A percentile compares a stretch with the other conserved stretches of the same genome.
These are phyloP conservation scores for Parsonsia alboflavescens DNA, from an alignment of 257 asterid genomes.

Conservation along the genomic window DNA sequence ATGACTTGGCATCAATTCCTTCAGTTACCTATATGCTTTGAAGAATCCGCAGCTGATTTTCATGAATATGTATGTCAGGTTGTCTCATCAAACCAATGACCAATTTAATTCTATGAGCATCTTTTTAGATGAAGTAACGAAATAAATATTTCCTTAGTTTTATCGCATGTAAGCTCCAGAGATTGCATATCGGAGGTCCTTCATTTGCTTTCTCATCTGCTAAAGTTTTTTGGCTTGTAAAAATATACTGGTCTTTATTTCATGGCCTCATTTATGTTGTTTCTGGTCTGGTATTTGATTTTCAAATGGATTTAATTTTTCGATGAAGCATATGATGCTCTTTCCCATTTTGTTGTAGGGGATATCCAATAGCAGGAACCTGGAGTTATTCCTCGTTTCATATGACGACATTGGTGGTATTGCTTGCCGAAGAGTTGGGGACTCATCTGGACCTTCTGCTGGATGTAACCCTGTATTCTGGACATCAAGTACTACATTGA, in stretches of 20 bases:
- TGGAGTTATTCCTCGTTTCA: constrained; percentile 71
- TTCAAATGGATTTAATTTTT: not conserved
- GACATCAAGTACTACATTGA: constrained; percentile 50
- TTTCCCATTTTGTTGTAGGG: constrained; percentile 48
- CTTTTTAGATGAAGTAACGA: not conserved
- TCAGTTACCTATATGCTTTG: not conserved
- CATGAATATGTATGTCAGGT: not conserved
- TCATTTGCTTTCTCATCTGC: not conserved
- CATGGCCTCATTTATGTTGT: not conserved
- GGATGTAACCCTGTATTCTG: constrained; percentile 65
- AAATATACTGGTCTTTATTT: not conserved
- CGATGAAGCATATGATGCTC: constrained; percentile 3
- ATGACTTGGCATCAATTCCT: not conserved
- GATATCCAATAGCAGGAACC: constrained; percentile 55
- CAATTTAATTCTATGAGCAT: not conserved
- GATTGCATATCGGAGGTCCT: not conserved
- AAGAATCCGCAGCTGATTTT: not conserved
- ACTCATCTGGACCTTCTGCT: constrained; percentile 38
- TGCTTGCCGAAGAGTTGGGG: constrained; percentile 77
- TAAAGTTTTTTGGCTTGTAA: not conserved
- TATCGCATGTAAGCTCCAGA: not conserved
- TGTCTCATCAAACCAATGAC: not conserved
- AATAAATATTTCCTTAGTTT: not conserved
- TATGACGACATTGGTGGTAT: constrained; percentile 86
- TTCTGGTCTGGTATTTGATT: not conserved